Evolutionary conservation across 2,329 filamentous ascomycete genomes (phyloP), one percentile per base, ranked within the genome.

Genomic region (Thelonectria discophora): DNA sequence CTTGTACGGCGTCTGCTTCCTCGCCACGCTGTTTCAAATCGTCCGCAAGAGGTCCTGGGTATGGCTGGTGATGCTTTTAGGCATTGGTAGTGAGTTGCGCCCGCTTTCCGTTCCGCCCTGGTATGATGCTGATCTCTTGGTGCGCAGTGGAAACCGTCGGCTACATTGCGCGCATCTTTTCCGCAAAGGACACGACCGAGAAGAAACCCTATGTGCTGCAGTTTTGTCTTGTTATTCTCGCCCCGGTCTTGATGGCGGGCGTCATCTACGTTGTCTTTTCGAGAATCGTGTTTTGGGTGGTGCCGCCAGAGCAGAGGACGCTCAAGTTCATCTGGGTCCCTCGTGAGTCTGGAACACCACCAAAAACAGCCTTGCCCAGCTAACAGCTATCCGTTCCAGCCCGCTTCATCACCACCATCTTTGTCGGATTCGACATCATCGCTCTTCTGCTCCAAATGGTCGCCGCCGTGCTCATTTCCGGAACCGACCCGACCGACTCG

Each of bases 381-480:
- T 48, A 15, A 50, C n/a, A 37, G 9, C n/a, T 2, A 21, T 15
- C n/a, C 27, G 18, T 1, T 9, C 4, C 20, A 68, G 67, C 67
- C 11, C 64, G 68, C 2, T 69, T 66, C 2, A 66, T 70, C 11
- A 80, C 79, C 0, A 75, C 72, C 3, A 74, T 80, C n/a, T 80
- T 80, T 39, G 78, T 80, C 11, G 74, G 74, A 9, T 80, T 74
- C 52, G 78, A 80, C 52, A 60, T 80, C 10, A 37, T 79, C 17
- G 73, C 78, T 1, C 72, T 80, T 4, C 47, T 80, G 3, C 70
- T 80, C 2, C 78, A 80, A 53, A 67, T 80, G 4, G 61, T 73
- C 21, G 79, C 77, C 5, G 76, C 77, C 1, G 69, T 82, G 39
- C 75, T 78, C 51, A 74, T 83, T 12, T 75, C 80, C 0, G 71